Conservation (phyloP, 75 land plant species). For the Picea sitchensis region DNA sequence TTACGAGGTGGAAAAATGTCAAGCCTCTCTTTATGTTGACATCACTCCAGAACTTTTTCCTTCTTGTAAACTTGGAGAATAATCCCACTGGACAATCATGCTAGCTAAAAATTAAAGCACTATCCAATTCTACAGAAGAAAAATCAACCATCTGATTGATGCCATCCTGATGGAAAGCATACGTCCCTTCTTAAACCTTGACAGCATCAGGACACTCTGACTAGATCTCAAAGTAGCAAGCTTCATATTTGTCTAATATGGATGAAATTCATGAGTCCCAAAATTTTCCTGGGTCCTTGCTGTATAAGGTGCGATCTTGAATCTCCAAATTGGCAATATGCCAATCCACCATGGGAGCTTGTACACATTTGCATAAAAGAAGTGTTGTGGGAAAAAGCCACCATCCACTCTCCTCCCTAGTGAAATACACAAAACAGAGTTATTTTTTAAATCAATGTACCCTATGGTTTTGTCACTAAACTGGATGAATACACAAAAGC, state of each 20-base stretch:
- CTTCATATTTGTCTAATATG: background rate
- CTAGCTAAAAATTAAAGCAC: background rate
- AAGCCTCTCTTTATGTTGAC: no score
- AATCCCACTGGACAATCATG: no score
- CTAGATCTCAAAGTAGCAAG: background rate
- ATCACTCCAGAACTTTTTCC: no score
- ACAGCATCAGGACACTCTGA: background rate
- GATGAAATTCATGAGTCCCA: conserved; percentile 72
- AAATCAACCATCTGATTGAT: background rate
- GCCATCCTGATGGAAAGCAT: background rate
- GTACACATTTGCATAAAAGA: conserved; percentile 72
- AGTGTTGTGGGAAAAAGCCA: conserved; percentile 79
- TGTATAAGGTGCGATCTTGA: conserved; percentile 85
- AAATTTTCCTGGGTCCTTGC: conserved; percentile 70
- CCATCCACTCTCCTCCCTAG: conserved; percentile 96
- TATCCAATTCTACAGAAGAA: background rate
- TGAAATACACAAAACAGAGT: conserved; percentile 12
- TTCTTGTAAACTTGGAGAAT: no score
- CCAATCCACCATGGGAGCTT: conserved; percentile 85
- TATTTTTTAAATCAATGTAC: background rate
- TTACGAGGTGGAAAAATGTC: no score
- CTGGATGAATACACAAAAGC: background rate
- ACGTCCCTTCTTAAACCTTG: background rate
- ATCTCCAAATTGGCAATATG: conserved; percentile 95
- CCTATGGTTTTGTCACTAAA: background rate